Conservation (phyloP, 1,284 basidiomycete genomes). For the Ceratobasidium papillatum region DNA sequence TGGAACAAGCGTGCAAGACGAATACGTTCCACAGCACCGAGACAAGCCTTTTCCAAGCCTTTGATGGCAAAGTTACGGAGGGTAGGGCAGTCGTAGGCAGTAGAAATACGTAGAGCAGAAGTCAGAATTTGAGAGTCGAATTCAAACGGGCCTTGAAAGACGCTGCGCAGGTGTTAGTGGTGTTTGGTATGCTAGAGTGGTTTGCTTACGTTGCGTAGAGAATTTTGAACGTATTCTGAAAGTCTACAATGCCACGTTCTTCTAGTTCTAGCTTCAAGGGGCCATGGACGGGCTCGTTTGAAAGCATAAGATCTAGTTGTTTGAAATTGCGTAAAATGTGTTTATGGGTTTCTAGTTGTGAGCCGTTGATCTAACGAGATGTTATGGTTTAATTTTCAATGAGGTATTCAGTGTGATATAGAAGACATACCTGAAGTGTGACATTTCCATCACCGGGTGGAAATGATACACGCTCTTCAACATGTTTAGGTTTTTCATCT, state of each 20-base stretch:
- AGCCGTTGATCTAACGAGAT: background rate
- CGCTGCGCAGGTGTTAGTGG: background rate
- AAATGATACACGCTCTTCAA: background rate
- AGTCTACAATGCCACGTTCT: background rate
- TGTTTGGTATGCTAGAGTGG: background rate
- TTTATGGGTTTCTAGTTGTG: background rate
- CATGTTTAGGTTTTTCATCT: background rate
- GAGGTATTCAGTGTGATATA: too few relatives aligned
- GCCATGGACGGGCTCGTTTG: background rate
- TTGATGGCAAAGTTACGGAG: constrained; percentile 14
- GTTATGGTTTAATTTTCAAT: too few relatives aligned
- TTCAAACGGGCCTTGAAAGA: background rate
- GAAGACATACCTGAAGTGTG: background rate
- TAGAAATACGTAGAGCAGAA: constrained; percentile 22
- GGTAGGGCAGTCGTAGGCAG: background rate
- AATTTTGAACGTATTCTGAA: background rate
- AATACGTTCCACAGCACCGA: background rate
- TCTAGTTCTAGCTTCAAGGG: background rate
- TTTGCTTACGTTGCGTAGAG: constrained; percentile 16
- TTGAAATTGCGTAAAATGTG: constrained; percentile 1
- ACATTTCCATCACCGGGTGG: background rate
- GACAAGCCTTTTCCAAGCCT: background rate
- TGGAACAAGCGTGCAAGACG: background rate
- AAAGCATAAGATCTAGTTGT: background rate
- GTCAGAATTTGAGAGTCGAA: background rate